These are phyloP conservation scores for Yamadazyma jaroonii DNA, from an alignment of 1,139 yeast genomes.

Conservation along the genomic window DNA sequence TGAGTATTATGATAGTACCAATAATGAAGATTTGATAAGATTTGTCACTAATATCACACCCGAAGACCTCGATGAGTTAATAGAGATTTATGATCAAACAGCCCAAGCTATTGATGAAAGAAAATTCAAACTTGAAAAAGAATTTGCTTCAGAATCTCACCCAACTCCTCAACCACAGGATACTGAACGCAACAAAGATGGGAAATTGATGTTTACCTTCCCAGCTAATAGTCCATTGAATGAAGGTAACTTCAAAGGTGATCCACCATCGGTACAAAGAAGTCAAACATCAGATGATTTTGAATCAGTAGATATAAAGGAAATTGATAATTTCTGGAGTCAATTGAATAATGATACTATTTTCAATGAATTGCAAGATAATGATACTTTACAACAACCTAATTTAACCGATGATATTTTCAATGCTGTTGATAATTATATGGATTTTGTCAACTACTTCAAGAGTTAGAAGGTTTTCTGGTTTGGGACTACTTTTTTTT, in stretches of 20 bases:
- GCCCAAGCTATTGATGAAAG: slow-evolving; percentile 6
- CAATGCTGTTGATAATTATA: slow-evolving; percentile 1
- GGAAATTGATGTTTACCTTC: no score
- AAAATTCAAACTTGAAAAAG: slow-evolving; percentile 1
- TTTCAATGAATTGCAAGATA: neutral
- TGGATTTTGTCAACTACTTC: slow-evolving; percentile 1
- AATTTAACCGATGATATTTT: slow-evolving; percentile 2
- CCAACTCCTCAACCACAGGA: no score
- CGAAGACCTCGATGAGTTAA: slow-evolving; percentile 12
- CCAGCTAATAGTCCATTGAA: neutral
- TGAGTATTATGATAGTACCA: slow-evolving; percentile 18
- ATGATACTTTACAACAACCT: neutral
- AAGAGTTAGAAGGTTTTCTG: neutral
- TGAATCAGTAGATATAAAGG: slow-evolving; percentile 26
- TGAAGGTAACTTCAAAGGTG: slow-evolving; percentile 1
- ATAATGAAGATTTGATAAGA: slow-evolving; percentile 5
- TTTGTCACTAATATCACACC: slow-evolving; percentile 3
- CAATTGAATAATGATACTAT: slow-evolving; percentile 18
- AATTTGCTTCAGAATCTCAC: neutral
- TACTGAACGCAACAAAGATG: no score
- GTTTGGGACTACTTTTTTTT: neutral
- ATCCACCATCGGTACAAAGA: slow-evolving; percentile 7
- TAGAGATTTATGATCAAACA: slow-evolving; percentile 7
- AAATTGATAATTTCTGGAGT: slow-evolving; percentile 38
- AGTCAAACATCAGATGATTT: slow-evolving; percentile 16